Conservation (phyloP, 2,329 filamentous ascomycete genomes). For the Fusarium pseudonygamai region DNA sequence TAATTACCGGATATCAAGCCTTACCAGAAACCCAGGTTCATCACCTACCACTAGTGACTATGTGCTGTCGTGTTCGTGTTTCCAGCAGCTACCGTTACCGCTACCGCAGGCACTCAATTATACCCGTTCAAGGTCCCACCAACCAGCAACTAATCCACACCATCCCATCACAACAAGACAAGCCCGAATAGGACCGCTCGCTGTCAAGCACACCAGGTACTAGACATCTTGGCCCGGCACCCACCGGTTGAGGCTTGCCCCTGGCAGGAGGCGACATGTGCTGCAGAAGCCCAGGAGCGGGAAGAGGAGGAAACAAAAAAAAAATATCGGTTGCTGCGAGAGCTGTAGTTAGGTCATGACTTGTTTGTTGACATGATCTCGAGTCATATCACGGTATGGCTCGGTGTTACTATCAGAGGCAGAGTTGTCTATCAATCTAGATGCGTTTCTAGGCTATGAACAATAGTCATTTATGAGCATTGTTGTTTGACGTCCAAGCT, state of each 20-base stretch:
- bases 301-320: constrained; percentile 5
- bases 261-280: constrained; percentile 20
- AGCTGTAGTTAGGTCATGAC: constrained; percentile 5
- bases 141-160: constrained; percentile 26
- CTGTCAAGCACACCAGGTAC: constrained; percentile 25
- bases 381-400: constrained; percentile 11
- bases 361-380: constrained; percentile 11
- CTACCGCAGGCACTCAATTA: constrained; percentile 10
- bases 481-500: constrained; percentile 23
- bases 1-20: background rate
- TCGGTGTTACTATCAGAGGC: constrained; percentile 5
- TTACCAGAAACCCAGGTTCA: background rate
- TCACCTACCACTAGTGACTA: background rate
- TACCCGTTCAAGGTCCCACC: constrained; percentile 37
- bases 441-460: background rate
- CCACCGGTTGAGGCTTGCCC: constrained; percentile 32
- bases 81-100: constrained; percentile 23
- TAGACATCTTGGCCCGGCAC: constrained; percentile 15
- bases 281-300: constrained; percentile 16
- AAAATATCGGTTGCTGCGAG: background rate
- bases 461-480: background rate
- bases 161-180: constrained; percentile 25
- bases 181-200: constrained; percentile 26
- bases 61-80: constrained; percentile 36
- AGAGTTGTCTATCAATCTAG: background rate